These are phyloP conservation scores for Herpetomonas samuelpessoai DNA, from an alignment of 208 protist species.

Conservation along the genomic window DNA sequence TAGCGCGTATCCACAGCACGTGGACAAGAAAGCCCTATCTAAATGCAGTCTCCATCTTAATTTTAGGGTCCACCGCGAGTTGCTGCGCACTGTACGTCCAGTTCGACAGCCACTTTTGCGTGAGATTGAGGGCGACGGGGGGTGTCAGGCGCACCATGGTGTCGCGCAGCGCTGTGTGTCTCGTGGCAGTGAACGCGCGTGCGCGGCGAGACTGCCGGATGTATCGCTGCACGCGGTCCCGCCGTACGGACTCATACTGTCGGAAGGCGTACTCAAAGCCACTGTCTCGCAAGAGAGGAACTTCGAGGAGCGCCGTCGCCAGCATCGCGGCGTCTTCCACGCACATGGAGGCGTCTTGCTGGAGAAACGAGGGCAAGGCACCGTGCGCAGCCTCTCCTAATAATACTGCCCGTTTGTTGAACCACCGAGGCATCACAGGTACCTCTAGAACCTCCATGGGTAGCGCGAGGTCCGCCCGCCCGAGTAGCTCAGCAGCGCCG, in stretches of 20 bases:
- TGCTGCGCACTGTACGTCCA: slow-evolving; percentile 87
- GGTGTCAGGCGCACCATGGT: slow-evolving; percentile 37
- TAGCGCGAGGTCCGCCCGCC: slow-evolving; percentile 48
- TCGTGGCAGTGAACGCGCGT: slow-evolving; percentile 52
- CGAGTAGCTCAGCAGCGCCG: slow-evolving; percentile 30
- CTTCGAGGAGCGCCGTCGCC: slow-evolving; percentile 72
- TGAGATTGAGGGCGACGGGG: slow-evolving; percentile 30
- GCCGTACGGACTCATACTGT: slow-evolving; percentile 80
- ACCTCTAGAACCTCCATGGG: slow-evolving; percentile 78
- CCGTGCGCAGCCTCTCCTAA: slow-evolving; percentile 87
- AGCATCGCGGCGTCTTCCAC: slow-evolving; percentile 88
- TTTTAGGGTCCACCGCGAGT: slow-evolving; percentile 82
- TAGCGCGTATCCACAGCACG: too few species aligned
- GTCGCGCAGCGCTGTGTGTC: slow-evolving; percentile 47
- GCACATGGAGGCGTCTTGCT: slow-evolving; percentile 84
- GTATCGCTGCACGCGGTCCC: slow-evolving; percentile 84
- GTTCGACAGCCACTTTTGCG: slow-evolving; percentile 76
- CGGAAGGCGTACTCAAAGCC: slow-evolving; percentile 86
- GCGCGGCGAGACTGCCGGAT: slow-evolving; percentile 82
- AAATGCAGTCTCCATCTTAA: slow-evolving; percentile 80
- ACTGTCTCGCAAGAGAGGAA: slow-evolving; percentile 69
- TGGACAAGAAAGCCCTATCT: slow-evolving; percentile 17
- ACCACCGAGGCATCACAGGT: slow-evolving; percentile 89
- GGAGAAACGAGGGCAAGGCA: slow-evolving; percentile 76
- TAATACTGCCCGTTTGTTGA: slow-evolving; percentile 82